phyloP scores from a whole-genome alignment of 2,329 filamentous ascomycete species.

The Trichoderma aggressivum region DNA sequence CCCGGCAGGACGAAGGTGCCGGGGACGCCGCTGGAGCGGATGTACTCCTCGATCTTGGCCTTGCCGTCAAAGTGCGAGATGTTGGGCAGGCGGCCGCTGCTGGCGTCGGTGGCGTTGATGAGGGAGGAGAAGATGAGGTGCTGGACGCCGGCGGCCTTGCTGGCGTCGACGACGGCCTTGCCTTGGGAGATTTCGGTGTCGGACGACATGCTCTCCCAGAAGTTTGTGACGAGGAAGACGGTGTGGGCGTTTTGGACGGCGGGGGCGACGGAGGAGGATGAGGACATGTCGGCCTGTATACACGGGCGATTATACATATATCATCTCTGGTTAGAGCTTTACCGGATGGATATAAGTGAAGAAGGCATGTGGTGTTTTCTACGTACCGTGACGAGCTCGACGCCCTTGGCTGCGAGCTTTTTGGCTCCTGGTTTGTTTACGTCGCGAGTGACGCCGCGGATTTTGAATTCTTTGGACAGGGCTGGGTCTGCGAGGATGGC shows the following conservation, averaged over 20 bases:
- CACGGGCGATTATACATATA: background rate
- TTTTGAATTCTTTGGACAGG: slow-evolving; percentile 42
- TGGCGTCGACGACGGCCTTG: slow-evolving; percentile 45
- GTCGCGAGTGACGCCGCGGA: slow-evolving; percentile 49
- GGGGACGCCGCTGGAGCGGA: slow-evolving; percentile 46
- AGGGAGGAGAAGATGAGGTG: slow-evolving; percentile 48
- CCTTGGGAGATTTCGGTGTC: slow-evolving; percentile 41
- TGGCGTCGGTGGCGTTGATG: slow-evolving; percentile 36
- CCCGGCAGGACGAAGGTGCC: slow-evolving; percentile 51
- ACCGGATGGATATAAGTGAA: background rate
- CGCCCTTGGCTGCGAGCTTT: slow-evolving; percentile 38
- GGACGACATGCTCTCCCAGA: slow-evolving; percentile 34
- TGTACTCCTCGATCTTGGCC: slow-evolving; percentile 54
- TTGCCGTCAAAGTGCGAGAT: slow-evolving; percentile 56
- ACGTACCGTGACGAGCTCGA: slow-evolving; percentile 41
- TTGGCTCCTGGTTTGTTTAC: slow-evolving; percentile 38
- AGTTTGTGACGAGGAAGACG: slow-evolving; percentile 42
- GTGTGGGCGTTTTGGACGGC: slow-evolving; percentile 43
- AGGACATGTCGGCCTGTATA: slow-evolving; percentile 40
- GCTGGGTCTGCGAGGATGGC: slow-evolving; percentile 44
- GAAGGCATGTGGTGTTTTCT: no score
- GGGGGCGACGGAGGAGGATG: slow-evolving; percentile 32
- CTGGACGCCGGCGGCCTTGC: slow-evolving; percentile 41
- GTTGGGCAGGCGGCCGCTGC: slow-evolving; percentile 36
- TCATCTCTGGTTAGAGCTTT: background rate